Evolutionary conservation across 1,284 basidiomycete species (phyloP), one percentile per base, ranked within the genome.

Genomic region (Grifola frondosa): DNA sequence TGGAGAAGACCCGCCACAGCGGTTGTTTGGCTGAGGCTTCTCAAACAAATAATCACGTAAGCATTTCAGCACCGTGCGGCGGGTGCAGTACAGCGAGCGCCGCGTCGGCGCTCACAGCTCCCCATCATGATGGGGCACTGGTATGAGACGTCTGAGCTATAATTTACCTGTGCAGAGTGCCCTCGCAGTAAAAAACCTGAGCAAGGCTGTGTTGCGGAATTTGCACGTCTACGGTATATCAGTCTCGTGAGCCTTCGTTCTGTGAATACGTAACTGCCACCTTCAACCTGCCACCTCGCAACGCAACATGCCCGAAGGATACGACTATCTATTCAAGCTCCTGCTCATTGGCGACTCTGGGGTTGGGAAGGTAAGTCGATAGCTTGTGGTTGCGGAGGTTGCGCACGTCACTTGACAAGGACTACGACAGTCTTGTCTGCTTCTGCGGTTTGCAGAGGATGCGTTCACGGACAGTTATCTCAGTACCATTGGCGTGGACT

Each of bases 381-480:
- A 19, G 30, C 36, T 12, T 29, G 24, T 15, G 12, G 37, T 37
- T 20, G 40, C 24, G 31, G 40, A 15, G 9, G 22, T 32, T 15
- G 24, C 35, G 10, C 34, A 23, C n/a, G n/a, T n/a, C n/a, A n/a
- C n/a, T n/a, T n/a, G n/a, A n/a, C n/a, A n/a, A n/a, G n/a, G n/a
- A n/a, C 20, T 21, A 6, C 20, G 10, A 49, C 76, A 99, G 85
- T 98, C 96, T 36, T 99, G 97, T 77, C 78, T 99, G 49, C 84
- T 99, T 44, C 82, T 99, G 47, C 93, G 97, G 65, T 99, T 99
- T 67, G 96, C 95, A 60, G 97, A 99, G 71, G 97, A 99, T 69
- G 96, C 96, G 46, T 99, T 97, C 78, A 99, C 97, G 43, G 95
- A 97, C 70, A 94, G 90, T 63, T 99, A 98, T 73, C 98, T 99